phyloP scores from a whole-genome alignment of 1,284 basidiomycete genomes.

The Inonotus obliquus region DNA sequence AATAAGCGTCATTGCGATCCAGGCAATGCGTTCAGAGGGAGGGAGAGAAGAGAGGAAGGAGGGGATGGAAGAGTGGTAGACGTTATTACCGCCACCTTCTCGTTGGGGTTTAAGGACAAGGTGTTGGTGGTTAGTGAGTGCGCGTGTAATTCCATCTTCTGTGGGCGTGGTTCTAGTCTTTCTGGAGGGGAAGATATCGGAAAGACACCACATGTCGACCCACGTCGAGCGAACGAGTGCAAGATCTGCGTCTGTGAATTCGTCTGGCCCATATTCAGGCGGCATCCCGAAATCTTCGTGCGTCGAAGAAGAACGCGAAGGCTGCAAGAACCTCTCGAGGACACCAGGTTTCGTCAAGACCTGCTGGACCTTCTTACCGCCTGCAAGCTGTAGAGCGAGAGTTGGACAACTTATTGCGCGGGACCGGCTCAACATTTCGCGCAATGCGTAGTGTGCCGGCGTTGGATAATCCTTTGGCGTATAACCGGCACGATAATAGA shows the following conservation, averaged over 20 bases:
- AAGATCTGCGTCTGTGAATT: constrained; percentile 38
- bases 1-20: constrained; percentile 95
- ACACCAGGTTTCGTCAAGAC: constrained; percentile 73
- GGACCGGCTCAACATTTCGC: constrained; percentile 74
- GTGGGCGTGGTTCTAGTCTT: not conserved
- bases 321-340: constrained; percentile 66
- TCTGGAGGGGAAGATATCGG: constrained; percentile 27
- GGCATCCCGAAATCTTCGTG: not conserved
- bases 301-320: not conserved
- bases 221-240: constrained; percentile 61
- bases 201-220: constrained; percentile 80
- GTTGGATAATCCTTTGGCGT: constrained; percentile 78
- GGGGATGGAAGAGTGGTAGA: constrained; percentile 85
- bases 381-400: constrained; percentile 89
- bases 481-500: constrained; percentile 90
- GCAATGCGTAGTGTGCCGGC: constrained; percentile 57
- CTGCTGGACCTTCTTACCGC: constrained; percentile 95
- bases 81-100: constrained; percentile 96
- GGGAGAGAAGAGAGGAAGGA: constrained; percentile 64
- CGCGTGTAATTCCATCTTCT: constrained; percentile 46
- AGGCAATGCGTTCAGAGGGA: constrained; percentile 60
- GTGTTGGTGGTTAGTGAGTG: constrained; percentile 45
- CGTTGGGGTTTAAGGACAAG: constrained; percentile 95
- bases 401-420: constrained; percentile 91
- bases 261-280: constrained; percentile 15